Evolutionary conservation across 1,139 yeast genomes (phyloP), one percentile per base, ranked within the genome.

Genomic region (Hyphopichia burtonii): DNA sequence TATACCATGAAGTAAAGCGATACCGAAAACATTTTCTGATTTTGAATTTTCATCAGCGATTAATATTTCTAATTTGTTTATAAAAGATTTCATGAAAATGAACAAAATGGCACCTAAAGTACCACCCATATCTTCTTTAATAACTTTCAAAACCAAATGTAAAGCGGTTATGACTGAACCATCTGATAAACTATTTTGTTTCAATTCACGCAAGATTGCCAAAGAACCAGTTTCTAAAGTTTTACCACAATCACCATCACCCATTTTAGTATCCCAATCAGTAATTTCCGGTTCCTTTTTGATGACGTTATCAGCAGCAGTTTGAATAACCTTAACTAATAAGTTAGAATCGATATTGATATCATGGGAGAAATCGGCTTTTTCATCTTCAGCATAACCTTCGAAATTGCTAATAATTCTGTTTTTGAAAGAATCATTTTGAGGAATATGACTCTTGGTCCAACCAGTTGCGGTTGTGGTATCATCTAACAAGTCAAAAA

Each of bases 201-300:
- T 62, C 40, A 84, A 58, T 17, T 78, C 77, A 5, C 71, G 63
- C 27, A 76, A 61, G 34, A 86, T 74, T 2, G 85, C 88, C 41
- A 78, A 72, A 30, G 85, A 88, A 37, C 95, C 95, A 28, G 79
- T 76, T 20, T 79, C 83, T 47, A 86, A 65, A 1, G 95, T 87
- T 52, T 84, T 88, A 41, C 96, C 96, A 62, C 95, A 86, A 58
- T 87, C 96, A 54, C 96, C 96, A 58, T 87, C 96, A 48, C 95
- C 96, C 5, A 89, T 94, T 53, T 80, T 73, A 3, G 89, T 83
- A 54, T 87, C 96, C 49, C 83, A 79, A 44, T 77, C 71, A 1
- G 95, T 87, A 55, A 87, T 82, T 50, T 76, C 74, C 10, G 93
- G 89, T 58, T 86, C 95, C 34, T 57, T 65, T 10, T 58, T 59